phyloP scores from a whole-genome alignment of 257 asterid genomes.

The Scutellaria galericulata region DNA sequence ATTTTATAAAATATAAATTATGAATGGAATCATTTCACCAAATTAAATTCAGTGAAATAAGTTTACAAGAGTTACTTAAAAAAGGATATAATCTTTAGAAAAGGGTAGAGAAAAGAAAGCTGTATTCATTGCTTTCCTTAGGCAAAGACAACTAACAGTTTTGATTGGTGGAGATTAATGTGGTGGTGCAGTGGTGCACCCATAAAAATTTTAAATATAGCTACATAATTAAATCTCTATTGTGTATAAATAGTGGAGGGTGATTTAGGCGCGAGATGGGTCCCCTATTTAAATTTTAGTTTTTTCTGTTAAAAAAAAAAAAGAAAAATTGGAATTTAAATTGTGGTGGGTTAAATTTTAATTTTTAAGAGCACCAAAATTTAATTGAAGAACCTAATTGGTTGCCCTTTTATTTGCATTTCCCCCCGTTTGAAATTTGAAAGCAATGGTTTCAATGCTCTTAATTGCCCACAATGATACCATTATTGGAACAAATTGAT shows the following conservation, averaged over 20 bases:
- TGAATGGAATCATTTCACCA: too few species aligned
- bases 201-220: background rate
- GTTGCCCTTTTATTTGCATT: background rate
- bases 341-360: conserved; percentile 19
- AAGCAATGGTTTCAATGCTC: conserved; percentile 27
- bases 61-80: too few species aligned
- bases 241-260: conserved; percentile 4
- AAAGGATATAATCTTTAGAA: too few species aligned
- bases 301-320: background rate
- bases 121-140: conserved; percentile 23
- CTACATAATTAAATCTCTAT: background rate
- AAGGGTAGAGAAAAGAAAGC: background rate
- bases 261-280: conserved; percentile 25
- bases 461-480: conserved; percentile 16
- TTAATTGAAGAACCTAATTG: conserved; percentile 7
- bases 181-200: conserved; percentile 29
- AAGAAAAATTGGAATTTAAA: background rate
- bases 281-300: conserved; percentile 2
- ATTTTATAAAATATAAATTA: too few species aligned
- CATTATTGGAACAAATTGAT: conserved; percentile 9
- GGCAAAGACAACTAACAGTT: conserved; percentile 30
- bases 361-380: conserved; percentile 16
- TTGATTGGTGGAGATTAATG: conserved; percentile 39
- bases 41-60: too few species aligned
- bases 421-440: background rate